Evolutionary conservation across 73 alveolate genomes (phyloP).

Genomic region (Blepharisma stoltei): DNA sequence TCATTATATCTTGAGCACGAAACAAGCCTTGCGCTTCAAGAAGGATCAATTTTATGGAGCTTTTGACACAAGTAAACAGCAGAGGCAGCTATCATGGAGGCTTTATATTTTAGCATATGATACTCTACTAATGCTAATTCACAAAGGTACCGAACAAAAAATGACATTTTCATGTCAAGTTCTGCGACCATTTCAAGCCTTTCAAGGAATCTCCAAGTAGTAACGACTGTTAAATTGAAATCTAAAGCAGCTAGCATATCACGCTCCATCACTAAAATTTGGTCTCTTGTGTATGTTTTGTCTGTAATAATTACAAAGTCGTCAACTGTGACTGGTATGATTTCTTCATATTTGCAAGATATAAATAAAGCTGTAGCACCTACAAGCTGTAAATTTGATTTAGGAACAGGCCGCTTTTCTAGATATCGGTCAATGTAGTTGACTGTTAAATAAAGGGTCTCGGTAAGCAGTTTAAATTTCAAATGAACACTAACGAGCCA

Average conservation of each 20-base stretch:
- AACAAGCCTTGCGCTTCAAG: neutral
- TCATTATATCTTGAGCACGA: neutral
- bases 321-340: constrained; percentile 75
- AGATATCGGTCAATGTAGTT: constrained; percentile 81
- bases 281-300: constrained; percentile 62
- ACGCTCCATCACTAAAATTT: constrained; percentile 58
- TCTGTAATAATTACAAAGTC: constrained; percentile 71
- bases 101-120: constrained; percentile 53
- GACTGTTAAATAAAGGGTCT: constrained; percentile 86
- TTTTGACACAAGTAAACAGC: constrained; percentile 44
- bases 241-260: constrained; percentile 57
- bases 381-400: constrained; percentile 64
- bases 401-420: constrained; percentile 45
- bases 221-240: constrained; percentile 61
- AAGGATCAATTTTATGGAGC: neutral
- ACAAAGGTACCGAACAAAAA: constrained; percentile 63
- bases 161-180: neutral
- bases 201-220: constrained; percentile 59
- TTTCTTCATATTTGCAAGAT: constrained; percentile 81
- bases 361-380: constrained; percentile 76
- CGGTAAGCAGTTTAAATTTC: constrained; percentile 87
- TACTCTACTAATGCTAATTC: constrained; percentile 80
- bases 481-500: constrained; percentile 91
- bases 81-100: constrained; percentile 59
- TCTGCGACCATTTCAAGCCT: constrained; percentile 30